Base-by-base conservation (phyloP, 768 basidiomycete genomes). In the Paxillus ammoniavirescens region DNA sequence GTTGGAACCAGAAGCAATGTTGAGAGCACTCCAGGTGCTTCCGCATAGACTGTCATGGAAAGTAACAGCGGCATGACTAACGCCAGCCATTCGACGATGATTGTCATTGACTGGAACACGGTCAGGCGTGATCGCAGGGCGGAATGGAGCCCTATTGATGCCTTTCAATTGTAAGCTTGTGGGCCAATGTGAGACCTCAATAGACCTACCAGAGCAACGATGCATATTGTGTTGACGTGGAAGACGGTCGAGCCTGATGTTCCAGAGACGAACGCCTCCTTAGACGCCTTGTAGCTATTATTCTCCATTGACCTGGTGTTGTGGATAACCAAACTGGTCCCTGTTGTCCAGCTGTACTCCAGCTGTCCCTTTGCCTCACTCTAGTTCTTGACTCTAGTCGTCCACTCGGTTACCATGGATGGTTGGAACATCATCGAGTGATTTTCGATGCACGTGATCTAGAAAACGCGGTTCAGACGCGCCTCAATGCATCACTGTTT, bases 201-300 rank as follows among this genome's bases (percentile, higher is more conserved):
- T 23, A 42, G 33, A 75, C 85, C 67, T 58, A 89, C 90, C 68
- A 89, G 61, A 5, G 81, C 82, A 7, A 82, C 81, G 18, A 74
- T 57, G n/a, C 84, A 87, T 26, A 94, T 73, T 45, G 78, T 59
- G 64, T 92, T 90, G 60, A 94, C 75, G 62, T 86, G 83, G 2
- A 65, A 65, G 3, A 94, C 74, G 3, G 84, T 80, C 0, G 88
- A 87, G 2, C 93, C 93, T 1, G 77, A 78, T 70, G 78, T 81
- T 37, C 83, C 82, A 7, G 90, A 84, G 37, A 93, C 87, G 63
- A 94, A 96, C 0, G 81, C 82, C 73, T 92, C 89, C 69, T 96
- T 96, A 8, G 79, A 82, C 8, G 75, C 59, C 68, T 91, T 93
- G 78, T 95, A 95, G 43, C 54, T 21, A 37, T 45, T 21, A 37